Base-by-base conservation (phyloP, 305 asterid genomes). In the Nicotiana rustica region DNA sequence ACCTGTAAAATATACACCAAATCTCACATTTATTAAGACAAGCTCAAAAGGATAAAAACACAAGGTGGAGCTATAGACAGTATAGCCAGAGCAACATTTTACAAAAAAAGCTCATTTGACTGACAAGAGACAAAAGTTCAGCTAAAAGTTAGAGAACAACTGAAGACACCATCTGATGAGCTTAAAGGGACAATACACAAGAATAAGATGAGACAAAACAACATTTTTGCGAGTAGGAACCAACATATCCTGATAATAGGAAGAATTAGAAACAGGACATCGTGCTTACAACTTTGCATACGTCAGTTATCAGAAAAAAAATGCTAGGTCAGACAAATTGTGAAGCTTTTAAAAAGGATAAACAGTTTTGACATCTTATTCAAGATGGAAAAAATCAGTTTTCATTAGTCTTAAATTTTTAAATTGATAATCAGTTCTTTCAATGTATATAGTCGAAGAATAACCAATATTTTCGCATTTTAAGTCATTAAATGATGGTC, bases 1-100 rank as follows among this genome's bases (percentile, higher is more conserved):
- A 93, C 91, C 98, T 96, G 89, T 31, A 81, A 49, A 29, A 75
- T 52, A 8, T 75, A 52, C 47, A 52, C 65, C 80, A 52, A 52
- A 75, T 75, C 47, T 49, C 31, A 29, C 47, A 75, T 52, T 15
- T 52, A 52, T 21, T 3, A 73, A 49, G 47, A 75, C 80, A 29
- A 17, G 25, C n/a, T 14, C 3, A 35, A 49, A 52, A 41, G 4
- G 9, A 55, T 75, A 49, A 71, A 4, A n/a, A 75, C 29, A 75
- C 15, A 75, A 75, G 55, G 29, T 25, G 10, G 80, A 52, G 29
- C 14, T 29, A 21, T 21, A 49, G 31, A 29, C 47, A 75, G 14
- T 75, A 52, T 75, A 75, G 65, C 47, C 70, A 29, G 19, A 52
- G 65, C 47, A 25, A 9, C 29, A 75, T 75, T 49, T 73, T 60